phyloP scores from a whole-genome alignment of 2,329 filamentous ascomycete genomes.

The Fusarium sp. region DNA sequence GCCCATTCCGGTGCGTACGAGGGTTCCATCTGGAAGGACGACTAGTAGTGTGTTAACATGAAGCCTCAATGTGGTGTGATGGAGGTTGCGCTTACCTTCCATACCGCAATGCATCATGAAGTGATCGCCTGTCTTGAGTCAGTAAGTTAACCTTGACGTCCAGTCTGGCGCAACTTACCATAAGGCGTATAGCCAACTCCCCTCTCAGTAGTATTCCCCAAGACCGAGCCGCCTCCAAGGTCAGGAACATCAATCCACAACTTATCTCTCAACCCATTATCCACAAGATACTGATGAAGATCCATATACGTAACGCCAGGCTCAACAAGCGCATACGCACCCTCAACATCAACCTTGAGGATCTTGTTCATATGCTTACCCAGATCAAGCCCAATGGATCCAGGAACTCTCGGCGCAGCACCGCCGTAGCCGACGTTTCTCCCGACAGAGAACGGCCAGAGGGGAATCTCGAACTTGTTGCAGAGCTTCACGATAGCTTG shows the following conservation, averaged over 20 bases:
- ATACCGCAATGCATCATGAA: constrained; percentile 40
- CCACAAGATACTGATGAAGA: constrained; percentile 31
- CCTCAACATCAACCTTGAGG: constrained; percentile 31
- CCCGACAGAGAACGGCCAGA: constrained; percentile 40
- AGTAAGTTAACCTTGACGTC: fast-evolving
- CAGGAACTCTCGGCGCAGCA: constrained; percentile 31
- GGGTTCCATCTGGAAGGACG: constrained; percentile 23
- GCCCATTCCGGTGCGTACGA: constrained; percentile 37
- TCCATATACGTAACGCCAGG: constrained; percentile 31
- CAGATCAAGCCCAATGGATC: constrained; percentile 18
- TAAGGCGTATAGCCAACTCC: constrained; percentile 40
- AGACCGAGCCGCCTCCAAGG: constrained; percentile 30
- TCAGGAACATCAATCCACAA: constrained; percentile 39
- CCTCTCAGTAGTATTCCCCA: constrained; percentile 33
- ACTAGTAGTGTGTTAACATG: not conserved
- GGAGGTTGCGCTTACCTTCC: constrained; percentile 27
- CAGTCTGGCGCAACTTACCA: not conserved
- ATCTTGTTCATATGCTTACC: constrained; percentile 38
- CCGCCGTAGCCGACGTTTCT: constrained; percentile 36
- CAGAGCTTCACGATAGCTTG: constrained; percentile 19
- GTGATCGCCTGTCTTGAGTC: constrained; percentile 8
- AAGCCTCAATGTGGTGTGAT: no score
- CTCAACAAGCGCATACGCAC: constrained; percentile 30
- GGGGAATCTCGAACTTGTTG: constrained; percentile 34
- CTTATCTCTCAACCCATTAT: constrained; percentile 29